These are phyloP conservation scores for Sherardia arvensis DNA, from an alignment of 257 asterid genomes.

Conservation along the genomic window DNA sequence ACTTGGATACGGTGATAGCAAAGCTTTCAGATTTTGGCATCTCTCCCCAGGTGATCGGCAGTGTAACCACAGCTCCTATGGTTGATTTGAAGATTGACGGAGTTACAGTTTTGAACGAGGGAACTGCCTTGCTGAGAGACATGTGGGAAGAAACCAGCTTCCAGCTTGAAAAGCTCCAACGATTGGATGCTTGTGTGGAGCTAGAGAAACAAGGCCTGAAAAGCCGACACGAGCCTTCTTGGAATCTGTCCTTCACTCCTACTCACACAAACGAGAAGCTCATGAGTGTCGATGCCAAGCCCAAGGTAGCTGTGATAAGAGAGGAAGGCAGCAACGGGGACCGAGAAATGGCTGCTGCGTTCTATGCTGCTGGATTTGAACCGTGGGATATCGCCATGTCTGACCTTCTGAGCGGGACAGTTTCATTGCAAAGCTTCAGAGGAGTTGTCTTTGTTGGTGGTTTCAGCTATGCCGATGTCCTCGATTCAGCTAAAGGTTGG, in stretches of 20 bases:
- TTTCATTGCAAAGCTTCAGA: constrained; percentile 41
- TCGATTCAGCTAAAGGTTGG: constrained; percentile 96
- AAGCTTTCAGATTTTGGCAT: constrained; percentile 43
- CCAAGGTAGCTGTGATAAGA: constrained; percentile 77
- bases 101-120: constrained; percentile 41
- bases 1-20: constrained; percentile 29
- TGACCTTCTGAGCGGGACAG: constrained; percentile 64
- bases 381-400: constrained; percentile 96
- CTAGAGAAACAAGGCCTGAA: constrained; percentile 70
- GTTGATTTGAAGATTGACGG: constrained; percentile 57
- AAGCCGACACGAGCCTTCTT: constrained; percentile 54
- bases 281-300: constrained; percentile 43
- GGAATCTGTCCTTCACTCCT: constrained; percentile 73
- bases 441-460: constrained; percentile 90
- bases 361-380: constrained; percentile 82
- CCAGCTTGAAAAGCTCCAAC: constrained; percentile 65
- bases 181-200: constrained; percentile 72
- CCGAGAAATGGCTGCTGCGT: constrained; percentile 94
- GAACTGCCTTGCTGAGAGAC: constrained; percentile 54
- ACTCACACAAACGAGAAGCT: constrained; percentile 40
- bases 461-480: constrained; percentile 91
- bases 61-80: constrained; percentile 38
- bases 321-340: constrained; percentile 99
- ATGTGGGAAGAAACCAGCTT: constrained; percentile 94
- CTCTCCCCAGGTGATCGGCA: constrained; percentile 52